Evolutionary conservation across 1,139 yeast genomes (phyloP).

Genomic region (Lodderomyces jiufengensis): DNA sequence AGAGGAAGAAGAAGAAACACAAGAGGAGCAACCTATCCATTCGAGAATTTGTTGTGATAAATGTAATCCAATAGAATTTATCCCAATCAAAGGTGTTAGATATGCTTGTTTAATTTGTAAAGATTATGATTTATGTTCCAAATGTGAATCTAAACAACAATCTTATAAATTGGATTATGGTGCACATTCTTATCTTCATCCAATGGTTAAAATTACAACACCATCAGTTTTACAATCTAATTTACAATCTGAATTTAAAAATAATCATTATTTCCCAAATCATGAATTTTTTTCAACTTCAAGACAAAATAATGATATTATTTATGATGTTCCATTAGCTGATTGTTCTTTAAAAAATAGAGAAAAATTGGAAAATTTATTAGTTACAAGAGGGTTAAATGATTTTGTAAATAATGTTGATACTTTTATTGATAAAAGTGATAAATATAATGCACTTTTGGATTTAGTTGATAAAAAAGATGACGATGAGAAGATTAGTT

Average conservation of each 20-base stretch:
- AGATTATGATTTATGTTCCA: slow-evolving; percentile 55
- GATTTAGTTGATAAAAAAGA: slow-evolving; percentile 13
- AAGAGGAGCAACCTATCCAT: slow-evolving; percentile 15
- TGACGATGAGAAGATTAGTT: slow-evolving; percentile 14
- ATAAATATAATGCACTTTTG: slow-evolving; percentile 24
- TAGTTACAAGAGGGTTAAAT: slow-evolving; percentile 18
- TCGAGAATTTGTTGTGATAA: slow-evolving; percentile 37
- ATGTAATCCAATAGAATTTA: slow-evolving; percentile 30
- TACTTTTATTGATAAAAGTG: slow-evolving; percentile 21
- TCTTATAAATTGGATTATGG: slow-evolving; percentile 15
- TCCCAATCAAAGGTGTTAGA: slow-evolving; percentile 45
- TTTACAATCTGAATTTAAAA: not conserved
- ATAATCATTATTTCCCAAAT: too few species aligned
- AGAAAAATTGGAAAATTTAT: slow-evolving; percentile 18
- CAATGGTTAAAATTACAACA: slow-evolving; percentile 27
- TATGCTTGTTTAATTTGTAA: slow-evolving; percentile 53
- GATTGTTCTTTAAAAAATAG: slow-evolving; percentile 20
- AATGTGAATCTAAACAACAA: slow-evolving; percentile 37
- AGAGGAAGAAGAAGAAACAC: not conserved
- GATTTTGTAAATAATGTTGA: slow-evolving; percentile 23
- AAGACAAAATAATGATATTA: slow-evolving; percentile 13
- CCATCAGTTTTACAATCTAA: slow-evolving; percentile 15
- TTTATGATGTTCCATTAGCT: slow-evolving; percentile 28
- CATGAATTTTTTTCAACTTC: not conserved
- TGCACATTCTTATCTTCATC: slow-evolving; percentile 27